phyloP scores from a whole-genome alignment of 768 basidiomycete species.

The Russula vinacea region DNA sequence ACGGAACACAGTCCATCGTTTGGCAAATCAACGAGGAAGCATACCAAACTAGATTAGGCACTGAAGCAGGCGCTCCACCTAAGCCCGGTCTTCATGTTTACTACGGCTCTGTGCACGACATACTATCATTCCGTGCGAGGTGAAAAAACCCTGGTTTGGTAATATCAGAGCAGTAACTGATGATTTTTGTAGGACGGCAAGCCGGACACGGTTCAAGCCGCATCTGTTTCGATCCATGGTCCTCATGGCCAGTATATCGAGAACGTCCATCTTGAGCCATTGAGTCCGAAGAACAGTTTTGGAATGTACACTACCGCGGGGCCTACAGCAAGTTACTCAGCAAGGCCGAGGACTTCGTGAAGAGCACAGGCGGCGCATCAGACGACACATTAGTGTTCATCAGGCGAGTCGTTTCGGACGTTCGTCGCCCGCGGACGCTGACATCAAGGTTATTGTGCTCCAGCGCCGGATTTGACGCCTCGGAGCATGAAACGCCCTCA shows the following conservation, averaged over 20 bases:
- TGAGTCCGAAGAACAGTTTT: conserved; percentile 72
- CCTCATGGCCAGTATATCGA: conserved; percentile 85
- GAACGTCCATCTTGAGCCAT: conserved; percentile 79
- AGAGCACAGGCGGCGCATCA: conserved; percentile 58
- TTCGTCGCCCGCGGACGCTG: background rate
- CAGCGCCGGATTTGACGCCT: conserved; percentile 94
- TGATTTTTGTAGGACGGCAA: conserved; percentile 69
- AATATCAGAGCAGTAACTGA: conserved; percentile 10
- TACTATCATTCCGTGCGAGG: conserved; percentile 90
- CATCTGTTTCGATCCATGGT: conserved; percentile 75
- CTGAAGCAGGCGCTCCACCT: conserved; percentile 39
- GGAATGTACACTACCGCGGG: conserved; percentile 64
- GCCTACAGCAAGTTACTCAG: conserved; percentile 60
- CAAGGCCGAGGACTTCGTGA: conserved; percentile 68
- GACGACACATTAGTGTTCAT: conserved; percentile 82
- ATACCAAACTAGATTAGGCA: conserved; percentile 63
- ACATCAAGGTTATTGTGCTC: conserved; percentile 1
- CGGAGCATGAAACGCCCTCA: conserved; percentile 81
- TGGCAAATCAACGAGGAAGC: conserved; percentile 93
- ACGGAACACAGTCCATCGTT: conserved; percentile 88
- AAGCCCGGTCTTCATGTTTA: conserved; percentile 61
- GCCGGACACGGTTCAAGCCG: conserved; percentile 72
- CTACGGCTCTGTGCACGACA: conserved; percentile 93
- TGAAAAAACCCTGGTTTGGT: conserved; percentile 33
- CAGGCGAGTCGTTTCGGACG: conserved; percentile 51